Base-by-base conservation (phyloP, 371 early-diverging fungal genomes). In the Aphelidium insulamus region DNA sequence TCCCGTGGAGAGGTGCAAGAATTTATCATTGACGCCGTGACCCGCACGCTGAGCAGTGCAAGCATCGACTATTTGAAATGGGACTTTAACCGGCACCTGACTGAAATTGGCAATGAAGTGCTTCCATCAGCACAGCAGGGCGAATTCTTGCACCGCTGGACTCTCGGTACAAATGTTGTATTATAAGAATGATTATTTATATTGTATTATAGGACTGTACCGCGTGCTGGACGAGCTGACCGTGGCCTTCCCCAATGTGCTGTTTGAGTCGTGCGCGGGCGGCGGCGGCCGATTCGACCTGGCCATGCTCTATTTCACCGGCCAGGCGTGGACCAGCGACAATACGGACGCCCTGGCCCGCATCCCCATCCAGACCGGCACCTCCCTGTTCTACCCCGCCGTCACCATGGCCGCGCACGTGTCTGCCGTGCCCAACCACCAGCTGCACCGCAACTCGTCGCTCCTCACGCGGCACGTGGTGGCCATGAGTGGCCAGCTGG, bases 21-120 rank as follows among this genome's bases (percentile, higher is more conserved):
- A 0, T 50, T 49, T 34, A 9, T 54, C 5, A 35, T 36, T 27
- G 27, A 34, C 0, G 33, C 41, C 6, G 17, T 52, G 5, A 16
- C 21, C 0, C 27, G 22, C 6, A 37, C 48, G 0, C 39, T 59
- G 27, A 29, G 26, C 1, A 36, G 33, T 14, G 37, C 40, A 7
- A 49, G 41, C 5, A 30, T 57, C 10, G 51, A 52, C 17, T 59
- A 52, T 39, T 50, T 55, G 26, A 59, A 59, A 28, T 55, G 54
- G 56, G 59, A 59, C 27, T 54, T 55, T 52, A 59, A 59, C 16
- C 34, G 59, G 12, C 53, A 56, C 4, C 40, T 55, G 11, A 38
- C 45, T 10, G 48, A 50, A 28, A 40, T 41, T 14, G 41, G 44
- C 7, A 16, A 19, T 8, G n/a, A 35, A 16, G 37, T 26, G n/a